Evolutionary conservation across 768 basidiomycete species (phyloP).

Genomic region (Lactarius pseudohatsudake): DNA sequence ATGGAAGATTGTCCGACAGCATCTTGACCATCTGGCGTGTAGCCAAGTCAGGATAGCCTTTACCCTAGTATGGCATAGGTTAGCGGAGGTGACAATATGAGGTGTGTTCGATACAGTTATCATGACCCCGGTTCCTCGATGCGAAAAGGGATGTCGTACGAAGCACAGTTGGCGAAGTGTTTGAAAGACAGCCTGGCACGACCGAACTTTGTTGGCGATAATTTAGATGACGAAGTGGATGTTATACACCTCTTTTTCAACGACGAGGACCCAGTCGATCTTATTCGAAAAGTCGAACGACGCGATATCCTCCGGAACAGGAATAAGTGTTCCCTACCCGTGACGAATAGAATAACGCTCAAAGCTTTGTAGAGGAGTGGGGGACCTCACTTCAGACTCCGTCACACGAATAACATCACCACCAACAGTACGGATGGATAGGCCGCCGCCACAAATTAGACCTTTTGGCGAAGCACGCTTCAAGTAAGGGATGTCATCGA

Average conservation of each 20-base stretch:
- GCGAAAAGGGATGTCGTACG: slow-evolving; percentile 44
- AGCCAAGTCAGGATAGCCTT: slow-evolving; percentile 94
- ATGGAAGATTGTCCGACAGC: slow-evolving; percentile 64
- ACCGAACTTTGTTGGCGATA: not conserved
- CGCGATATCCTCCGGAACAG: slow-evolving; percentile 68
- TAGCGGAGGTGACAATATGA: not conserved
- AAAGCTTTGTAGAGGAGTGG: not conserved
- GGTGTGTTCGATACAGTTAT: slow-evolving; percentile 58
- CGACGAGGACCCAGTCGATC: slow-evolving; percentile 75
- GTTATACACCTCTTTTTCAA: slow-evolving; percentile 85
- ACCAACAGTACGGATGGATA: slow-evolving; percentile 55
- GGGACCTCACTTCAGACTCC: slow-evolving; percentile 55
- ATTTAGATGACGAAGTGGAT: too few species aligned
- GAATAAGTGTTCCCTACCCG: slow-evolving; percentile 71
- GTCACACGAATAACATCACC: slow-evolving; percentile 53
- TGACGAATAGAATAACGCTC: not conserved
- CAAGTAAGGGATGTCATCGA: slow-evolving; percentile 2
- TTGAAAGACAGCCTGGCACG: slow-evolving; percentile 85
- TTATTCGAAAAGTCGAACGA: slow-evolving; percentile 54
- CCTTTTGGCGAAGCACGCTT: slow-evolving; percentile 92
- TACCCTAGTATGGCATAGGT: slow-evolving; percentile 60
- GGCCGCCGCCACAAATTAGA: slow-evolving; percentile 67
- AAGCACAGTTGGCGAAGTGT: slow-evolving; percentile 66
- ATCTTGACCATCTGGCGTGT: slow-evolving; percentile 82
- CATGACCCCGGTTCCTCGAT: slow-evolving; percentile 64